Conservation (phyloP, 2,329 filamentous ascomycete species). For the Apiospora kogelbergensis region DNA sequence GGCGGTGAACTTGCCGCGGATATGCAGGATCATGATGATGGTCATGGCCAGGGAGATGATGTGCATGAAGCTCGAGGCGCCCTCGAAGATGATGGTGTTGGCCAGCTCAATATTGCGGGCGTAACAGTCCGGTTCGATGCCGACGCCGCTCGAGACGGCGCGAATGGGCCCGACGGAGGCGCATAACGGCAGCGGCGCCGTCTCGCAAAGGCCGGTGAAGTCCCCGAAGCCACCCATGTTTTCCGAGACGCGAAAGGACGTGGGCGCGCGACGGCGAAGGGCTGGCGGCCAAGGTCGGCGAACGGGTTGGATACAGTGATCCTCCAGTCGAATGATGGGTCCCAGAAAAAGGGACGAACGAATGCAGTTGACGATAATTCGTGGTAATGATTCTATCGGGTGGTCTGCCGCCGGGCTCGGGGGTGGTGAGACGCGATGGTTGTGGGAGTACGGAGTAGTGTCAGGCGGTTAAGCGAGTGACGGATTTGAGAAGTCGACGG, state of each 20-base stretch:
- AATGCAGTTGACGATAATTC: background rate
- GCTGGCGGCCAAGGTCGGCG: background rate
- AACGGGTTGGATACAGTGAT: background rate
- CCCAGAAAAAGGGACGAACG: background rate
- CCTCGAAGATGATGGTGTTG: slow-evolving; percentile 98
- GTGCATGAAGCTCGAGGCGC: slow-evolving; percentile 86
- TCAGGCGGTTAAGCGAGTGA: background rate
- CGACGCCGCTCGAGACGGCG: slow-evolving; percentile 64
- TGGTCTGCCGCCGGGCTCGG: background rate
- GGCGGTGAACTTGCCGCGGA: slow-evolving; percentile 96
- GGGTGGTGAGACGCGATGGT: background rate
- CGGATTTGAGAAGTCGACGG: background rate
- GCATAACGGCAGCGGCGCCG: slow-evolving; percentile 84
- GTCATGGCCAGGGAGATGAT: slow-evolving; percentile 91
- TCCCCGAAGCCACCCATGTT: slow-evolving; percentile 82
- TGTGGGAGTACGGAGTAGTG: background rate
- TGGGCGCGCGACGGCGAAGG: background rate
- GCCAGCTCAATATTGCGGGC: slow-evolving; percentile 92
- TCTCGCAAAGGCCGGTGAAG: slow-evolving; percentile 83
- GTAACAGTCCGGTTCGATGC: slow-evolving; percentile 89
- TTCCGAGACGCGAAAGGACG: background rate
- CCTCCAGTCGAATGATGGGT: background rate
- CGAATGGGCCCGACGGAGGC: slow-evolving; percentile 77
- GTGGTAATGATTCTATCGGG: background rate
- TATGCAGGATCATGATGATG: slow-evolving; percentile 94